A percentile compares a stretch with the other conserved stretches of the same genome.
Evolutionary conservation across 192 early-diverging fungal species (phyloP).

Genomic region (Coemansia sp.): DNA sequence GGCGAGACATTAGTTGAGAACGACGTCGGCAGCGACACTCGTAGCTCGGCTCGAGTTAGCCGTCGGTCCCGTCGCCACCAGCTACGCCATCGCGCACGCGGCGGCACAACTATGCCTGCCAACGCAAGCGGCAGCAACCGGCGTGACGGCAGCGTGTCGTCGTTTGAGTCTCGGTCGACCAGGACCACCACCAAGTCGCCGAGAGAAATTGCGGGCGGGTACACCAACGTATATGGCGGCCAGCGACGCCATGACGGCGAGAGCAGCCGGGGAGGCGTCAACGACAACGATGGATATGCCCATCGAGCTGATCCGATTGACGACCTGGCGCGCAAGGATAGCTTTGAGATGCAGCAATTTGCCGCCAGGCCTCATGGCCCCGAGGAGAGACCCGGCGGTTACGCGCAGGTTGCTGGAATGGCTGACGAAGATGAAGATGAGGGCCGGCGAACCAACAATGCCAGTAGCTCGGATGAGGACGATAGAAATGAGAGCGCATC

Average conservation of each 20-base stretch:
- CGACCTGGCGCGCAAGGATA: slow-evolving; percentile 45
- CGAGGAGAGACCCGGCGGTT: slow-evolving; percentile 19
- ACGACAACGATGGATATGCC: slow-evolving; percentile 3
- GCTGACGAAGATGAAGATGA: slow-evolving; percentile 3
- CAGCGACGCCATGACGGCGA: too few species aligned
- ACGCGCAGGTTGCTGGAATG: slow-evolving; percentile 10
- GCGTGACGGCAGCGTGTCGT: slow-evolving; percentile 39
- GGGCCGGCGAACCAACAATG: background rate
- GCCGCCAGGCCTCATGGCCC: slow-evolving; percentile 6
- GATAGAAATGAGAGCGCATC: background rate
- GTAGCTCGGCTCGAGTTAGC: slow-evolving; percentile 12
- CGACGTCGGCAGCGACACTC: slow-evolving; percentile 15
- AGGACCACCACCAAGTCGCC: slow-evolving; percentile 6
- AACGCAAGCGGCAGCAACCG: background rate
- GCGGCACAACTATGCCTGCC: too few species aligned
- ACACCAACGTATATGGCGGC: slow-evolving; percentile 26
- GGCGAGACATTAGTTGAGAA: slow-evolving; percentile 26
- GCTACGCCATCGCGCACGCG: slow-evolving; percentile 2
- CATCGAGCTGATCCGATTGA: slow-evolving; percentile 21
- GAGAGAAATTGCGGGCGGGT: slow-evolving; percentile 17
- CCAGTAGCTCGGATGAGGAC: background rate
- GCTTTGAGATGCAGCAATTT: slow-evolving; percentile 48
- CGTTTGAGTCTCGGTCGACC: slow-evolving; percentile 26
- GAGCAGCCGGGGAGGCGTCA: background rate
- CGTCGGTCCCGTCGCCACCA: slow-evolving; percentile 15